Conservation (phyloP, 2,329 filamentous ascomycete species). For the Talaromyces sp. region DNA sequence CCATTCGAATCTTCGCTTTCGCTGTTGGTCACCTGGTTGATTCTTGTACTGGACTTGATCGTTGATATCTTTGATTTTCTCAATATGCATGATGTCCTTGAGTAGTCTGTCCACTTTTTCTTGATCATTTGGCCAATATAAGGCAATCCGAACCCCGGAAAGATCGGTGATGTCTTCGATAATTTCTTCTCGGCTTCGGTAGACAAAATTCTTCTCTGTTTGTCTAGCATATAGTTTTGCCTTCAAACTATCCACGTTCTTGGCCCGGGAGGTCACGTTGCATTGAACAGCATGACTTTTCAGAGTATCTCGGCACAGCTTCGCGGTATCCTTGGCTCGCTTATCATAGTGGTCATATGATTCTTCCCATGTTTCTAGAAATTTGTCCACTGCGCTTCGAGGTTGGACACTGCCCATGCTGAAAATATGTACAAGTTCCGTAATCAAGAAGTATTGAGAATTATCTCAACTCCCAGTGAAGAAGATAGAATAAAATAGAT, state of each 20-base stretch:
- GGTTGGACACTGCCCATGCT: neutral
- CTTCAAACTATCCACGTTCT: neutral
- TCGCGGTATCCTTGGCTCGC: neutral
- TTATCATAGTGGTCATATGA: neutral
- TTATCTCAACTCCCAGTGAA: neutral
- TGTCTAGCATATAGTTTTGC: neutral
- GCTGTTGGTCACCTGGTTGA: neutral
- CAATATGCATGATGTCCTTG: neutral
- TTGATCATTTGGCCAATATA: slow-evolving; percentile 8
- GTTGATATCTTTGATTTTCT: neutral
- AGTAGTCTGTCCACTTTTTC: neutral
- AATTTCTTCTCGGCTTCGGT: slow-evolving; percentile 7
- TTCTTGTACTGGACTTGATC: neutral
- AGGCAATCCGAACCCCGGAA: slow-evolving; percentile 11
- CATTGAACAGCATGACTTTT: neutral
- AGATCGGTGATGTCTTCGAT: slow-evolving; percentile 11
- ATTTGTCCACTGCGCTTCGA: neutral
- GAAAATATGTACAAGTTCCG: neutral
- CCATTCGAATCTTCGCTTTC: neutral
- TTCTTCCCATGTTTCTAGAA: neutral
- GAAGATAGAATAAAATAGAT: neutral
- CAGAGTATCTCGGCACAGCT: neutral
- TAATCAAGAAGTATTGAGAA: neutral
- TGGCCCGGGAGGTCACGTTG: neutral
- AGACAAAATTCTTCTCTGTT: neutral